A percentile compares a stretch with the other conserved stretches of the same genome.
Evolutionary conservation across 2,329 filamentous ascomycete genomes (phyloP).

Genomic region (Paecilomyces sp.): DNA sequence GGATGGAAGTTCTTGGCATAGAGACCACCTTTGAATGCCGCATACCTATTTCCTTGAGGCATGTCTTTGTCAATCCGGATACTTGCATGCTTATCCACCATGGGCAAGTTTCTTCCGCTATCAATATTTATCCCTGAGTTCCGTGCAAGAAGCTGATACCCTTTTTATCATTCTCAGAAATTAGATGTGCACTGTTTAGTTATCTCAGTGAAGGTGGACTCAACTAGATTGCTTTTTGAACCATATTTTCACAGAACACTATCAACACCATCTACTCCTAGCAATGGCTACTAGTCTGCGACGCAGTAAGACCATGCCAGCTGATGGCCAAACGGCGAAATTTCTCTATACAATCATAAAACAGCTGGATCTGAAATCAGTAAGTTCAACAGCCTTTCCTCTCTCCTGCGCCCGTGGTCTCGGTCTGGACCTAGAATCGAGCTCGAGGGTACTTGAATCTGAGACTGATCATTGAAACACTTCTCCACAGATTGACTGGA

Average conservation of each 20-base stretch:
- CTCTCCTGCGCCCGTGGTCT: conserved; percentile 2
- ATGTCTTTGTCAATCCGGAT: neutral
- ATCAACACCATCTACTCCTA: neutral
- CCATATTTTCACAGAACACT: neutral
- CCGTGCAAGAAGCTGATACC: neutral
- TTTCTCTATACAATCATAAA: conserved; percentile 52
- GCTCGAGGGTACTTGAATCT: neutral
- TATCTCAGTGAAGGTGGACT: neutral
- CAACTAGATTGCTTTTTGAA: neutral
- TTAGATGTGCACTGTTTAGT: neutral
- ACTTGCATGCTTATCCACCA: neutral
- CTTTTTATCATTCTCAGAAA: neutral
- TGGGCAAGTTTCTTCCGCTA: neutral
- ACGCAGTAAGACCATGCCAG: conserved; percentile 38
- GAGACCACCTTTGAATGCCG: neutral
- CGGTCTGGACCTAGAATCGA: neutral
- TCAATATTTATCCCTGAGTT: neutral
- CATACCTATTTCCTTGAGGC: neutral
- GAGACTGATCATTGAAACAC: neutral
- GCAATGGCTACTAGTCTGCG: conserved; percentile 25
- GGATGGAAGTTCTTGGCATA: neutral
- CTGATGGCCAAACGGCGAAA: conserved; percentile 43
- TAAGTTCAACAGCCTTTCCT: conserved; percentile 19
- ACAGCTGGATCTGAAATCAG: conserved; percentile 47
- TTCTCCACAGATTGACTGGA: conserved; percentile 46